Percentiles rank a stretch among this genome's conserved stretches.
Conservation (phyloP, 176 grass and related monocot genomes). For the sorghum (Sorghum bicolor) region DNA sequence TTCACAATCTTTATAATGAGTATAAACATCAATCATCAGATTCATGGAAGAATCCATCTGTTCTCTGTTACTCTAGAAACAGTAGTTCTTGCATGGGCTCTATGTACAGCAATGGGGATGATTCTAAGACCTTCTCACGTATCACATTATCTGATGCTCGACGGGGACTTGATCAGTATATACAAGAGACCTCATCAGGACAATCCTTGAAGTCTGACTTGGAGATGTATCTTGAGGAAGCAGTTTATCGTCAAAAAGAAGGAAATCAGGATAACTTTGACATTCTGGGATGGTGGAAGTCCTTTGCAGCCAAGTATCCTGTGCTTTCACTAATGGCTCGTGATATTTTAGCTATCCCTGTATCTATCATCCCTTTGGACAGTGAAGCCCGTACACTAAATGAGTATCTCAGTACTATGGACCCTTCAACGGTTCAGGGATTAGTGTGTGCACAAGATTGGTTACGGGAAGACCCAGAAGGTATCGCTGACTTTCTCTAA, state of each 20-base stretch:
- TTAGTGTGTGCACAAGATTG: conserved; percentile 96
- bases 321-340: conserved; percentile 87
- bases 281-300: conserved; percentile 94
- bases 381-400: conserved; percentile 77
- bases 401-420: conserved; percentile 88
- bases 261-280: conserved; percentile 83
- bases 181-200: conserved; percentile 89
- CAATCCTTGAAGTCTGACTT: conserved; percentile 89
- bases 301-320: conserved; percentile 96
- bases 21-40: conserved; percentile 72
- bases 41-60: conserved; percentile 69
- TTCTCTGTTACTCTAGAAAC: conserved; percentile 70
- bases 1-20: conserved; percentile 84
- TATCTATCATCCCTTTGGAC: conserved; percentile 77
- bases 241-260: conserved; percentile 81
- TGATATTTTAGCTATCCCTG: conserved; percentile 85
- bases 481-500: conserved; percentile 34
- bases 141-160: conserved; percentile 94
- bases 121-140: conserved; percentile 79
- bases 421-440: conserved; percentile 67
- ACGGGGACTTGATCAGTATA: conserved; percentile 94
- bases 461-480: conserved; percentile 71
- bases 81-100: conserved; percentile 51
- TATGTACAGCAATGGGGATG: conserved; percentile 57
- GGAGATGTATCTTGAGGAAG: conserved; percentile 96